phyloP scores from a whole-genome alignment of 768 basidiomycete genomes.

The Lactarius vividus region DNA sequence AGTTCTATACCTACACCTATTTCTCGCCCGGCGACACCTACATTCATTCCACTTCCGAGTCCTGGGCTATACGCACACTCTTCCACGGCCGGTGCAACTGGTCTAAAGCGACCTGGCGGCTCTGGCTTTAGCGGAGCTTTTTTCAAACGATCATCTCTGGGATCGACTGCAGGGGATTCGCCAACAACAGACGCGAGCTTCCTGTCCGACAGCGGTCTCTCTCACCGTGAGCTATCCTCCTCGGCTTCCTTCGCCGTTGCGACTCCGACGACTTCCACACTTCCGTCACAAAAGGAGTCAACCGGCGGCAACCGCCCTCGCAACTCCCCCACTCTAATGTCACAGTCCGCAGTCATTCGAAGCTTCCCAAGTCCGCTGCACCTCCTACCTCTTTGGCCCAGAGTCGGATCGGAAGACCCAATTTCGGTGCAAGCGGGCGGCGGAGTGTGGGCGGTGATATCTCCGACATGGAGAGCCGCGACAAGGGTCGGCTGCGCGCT shows the following conservation, averaged over 20 bases:
- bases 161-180: conserved; percentile 42
- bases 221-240: conserved; percentile 14
- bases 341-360: conserved; percentile 31
- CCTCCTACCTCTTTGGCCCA: conserved; percentile 30
- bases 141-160: conserved; percentile 60
- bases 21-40: conserved; percentile 74
- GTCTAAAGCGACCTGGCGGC: conserved; percentile 60
- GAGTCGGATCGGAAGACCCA: conserved; percentile 36
- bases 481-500: conserved; percentile 30
- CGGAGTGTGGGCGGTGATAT: conserved; percentile 31
- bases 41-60: conserved; percentile 70
- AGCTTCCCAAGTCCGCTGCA: conserved; percentile 24
- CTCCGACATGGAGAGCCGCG: conserved; percentile 24
- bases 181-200: conserved; percentile 28
- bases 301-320: conserved; percentile 13
- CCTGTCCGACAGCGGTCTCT: conserved; percentile 22
- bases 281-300: conserved; percentile 21
- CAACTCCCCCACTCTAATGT: conserved; percentile 30
- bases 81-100: conserved; percentile 37
- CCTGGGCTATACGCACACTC: conserved; percentile 45
- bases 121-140: conserved; percentile 41
- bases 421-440: conserved; percentile 25
- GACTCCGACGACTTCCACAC: too few species aligned
- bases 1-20: conserved; percentile 64
- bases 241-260: too few species aligned